Base-by-base conservation (phyloP, 176 grass and related monocot genomes). In the Triticum dicoccoides region DNA sequence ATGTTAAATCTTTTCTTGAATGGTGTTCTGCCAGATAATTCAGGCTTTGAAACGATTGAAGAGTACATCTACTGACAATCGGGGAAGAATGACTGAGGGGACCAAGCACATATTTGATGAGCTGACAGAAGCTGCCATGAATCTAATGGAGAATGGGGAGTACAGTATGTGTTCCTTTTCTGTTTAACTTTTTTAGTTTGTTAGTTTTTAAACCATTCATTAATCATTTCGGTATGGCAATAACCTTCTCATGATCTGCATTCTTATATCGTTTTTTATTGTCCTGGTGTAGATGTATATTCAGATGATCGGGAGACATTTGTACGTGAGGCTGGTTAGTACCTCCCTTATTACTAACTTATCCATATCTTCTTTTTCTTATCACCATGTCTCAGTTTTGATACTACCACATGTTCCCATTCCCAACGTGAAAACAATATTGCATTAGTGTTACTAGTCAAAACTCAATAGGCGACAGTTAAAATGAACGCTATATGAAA, bases 61-160 rank as follows among this genome's bases (percentile, higher is more conserved):
- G 90, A 79, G 83, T 63, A 91, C 90, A 86, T 89, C 90, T 1
- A 91, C 49, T 23, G 97, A 98, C 90, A 87, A 94, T 59, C 86
- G 79, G 73, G 86, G 76, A 78, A 96, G 92, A 78, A 98, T 96
- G 97, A 66, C 85, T 42, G 94, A 88, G 81, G 88, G 45, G 65
- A 91, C 93, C 78, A 91, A 96, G 45, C 85, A 73, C 4, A 84
- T 98, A 79, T 98, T 98, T 94, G 92, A 98, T 87, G 84, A 94
- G 80, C 82, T 98, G 38, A 98, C 94, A 63, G 97, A 96, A 88
- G 88, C 86, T 77, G 94, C 94, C 69, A 94, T 96, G 94, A 98
- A 96, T 83, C 87, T 98, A 45, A 98, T 98, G 97, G 97, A 98
- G 66, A 96, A 96, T 2, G 92, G 97, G 9, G 94, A 96, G 78